Conservation (phyloP, 192 early-diverging fungal species). For the Backusella tarrabulga region DNA sequence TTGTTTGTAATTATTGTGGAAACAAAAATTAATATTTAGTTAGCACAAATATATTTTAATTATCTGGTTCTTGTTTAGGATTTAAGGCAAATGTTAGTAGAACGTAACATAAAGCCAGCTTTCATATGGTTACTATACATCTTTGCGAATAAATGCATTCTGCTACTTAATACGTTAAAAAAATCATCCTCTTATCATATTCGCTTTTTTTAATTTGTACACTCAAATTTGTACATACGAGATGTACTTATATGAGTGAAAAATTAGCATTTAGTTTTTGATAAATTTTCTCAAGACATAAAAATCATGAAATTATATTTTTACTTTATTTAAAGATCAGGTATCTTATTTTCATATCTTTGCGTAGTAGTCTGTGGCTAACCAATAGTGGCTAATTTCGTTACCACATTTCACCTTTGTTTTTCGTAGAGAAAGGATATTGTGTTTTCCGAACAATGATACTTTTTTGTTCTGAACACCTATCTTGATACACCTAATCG, state of each 20-base stretch:
- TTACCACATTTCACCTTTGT: neutral
- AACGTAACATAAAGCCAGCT: neutral
- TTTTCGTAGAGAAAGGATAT: neutral
- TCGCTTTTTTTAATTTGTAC: no score
- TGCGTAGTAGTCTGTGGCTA: neutral
- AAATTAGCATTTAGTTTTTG: no score
- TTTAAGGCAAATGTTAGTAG: neutral
- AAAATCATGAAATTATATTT: neutral
- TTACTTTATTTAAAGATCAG: neutral
- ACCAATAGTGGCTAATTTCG: constrained; percentile 7
- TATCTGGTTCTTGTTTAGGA: neutral
- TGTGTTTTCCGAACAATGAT: neutral
- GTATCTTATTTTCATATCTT: neutral
- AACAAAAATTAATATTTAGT: neutral
- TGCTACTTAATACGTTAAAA: neutral
- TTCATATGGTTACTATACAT: neutral
- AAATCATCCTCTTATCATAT: neutral
- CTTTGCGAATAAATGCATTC: neutral
- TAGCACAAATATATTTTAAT: neutral
- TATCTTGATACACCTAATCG: neutral
- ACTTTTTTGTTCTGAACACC: neutral
- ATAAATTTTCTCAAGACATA: no score
- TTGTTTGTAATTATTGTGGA: neutral
- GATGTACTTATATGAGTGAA: no score
- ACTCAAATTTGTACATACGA: no score